Evolutionary conservation across 768 basidiomycete genomes (phyloP).

Genomic region (Thelephora ganbajun): DNA sequence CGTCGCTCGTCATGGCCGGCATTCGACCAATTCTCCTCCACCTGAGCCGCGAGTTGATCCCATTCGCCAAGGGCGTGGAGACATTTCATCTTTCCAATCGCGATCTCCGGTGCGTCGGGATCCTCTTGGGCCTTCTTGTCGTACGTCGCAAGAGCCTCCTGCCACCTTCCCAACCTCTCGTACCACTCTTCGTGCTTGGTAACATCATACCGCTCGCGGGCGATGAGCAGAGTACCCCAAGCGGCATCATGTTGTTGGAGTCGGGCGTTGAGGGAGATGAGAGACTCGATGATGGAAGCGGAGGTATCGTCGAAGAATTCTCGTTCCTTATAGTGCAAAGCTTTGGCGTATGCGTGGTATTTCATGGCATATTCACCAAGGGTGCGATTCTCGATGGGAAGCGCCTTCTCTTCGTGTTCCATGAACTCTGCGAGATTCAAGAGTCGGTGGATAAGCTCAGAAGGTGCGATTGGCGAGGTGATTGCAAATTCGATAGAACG

Average conservation of each 20-base stretch:
- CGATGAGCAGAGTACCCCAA: conserved; percentile 88
- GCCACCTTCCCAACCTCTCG: conserved; percentile 91
- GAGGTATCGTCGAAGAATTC: conserved; percentile 93
- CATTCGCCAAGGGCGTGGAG: conserved; percentile 96
- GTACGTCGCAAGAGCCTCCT: conserved; percentile 79
- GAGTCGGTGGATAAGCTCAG: conserved; percentile 82
- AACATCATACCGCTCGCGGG: conserved; percentile 80
- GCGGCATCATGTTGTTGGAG: conserved; percentile 96
- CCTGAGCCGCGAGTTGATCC: conserved; percentile 78
- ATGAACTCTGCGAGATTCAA: conserved; percentile 96
- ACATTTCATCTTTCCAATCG: conserved; percentile 89
- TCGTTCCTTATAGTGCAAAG: conserved; percentile 95
- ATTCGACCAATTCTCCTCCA: conserved; percentile 78
- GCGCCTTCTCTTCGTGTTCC: conserved; percentile 94
- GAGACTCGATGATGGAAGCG: conserved; percentile 79
- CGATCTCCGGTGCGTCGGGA: conserved; percentile 60
- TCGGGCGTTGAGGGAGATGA: conserved; percentile 93
- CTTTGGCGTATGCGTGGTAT: conserved; percentile 92
- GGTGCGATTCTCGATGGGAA: conserved; percentile 87
- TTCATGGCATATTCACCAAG: conserved; percentile 90
- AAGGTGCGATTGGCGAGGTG: conserved; percentile 58
- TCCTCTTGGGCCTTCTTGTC: conserved; percentile 68
- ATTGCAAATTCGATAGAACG: conserved; percentile 81
- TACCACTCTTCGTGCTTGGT: conserved; percentile 97
- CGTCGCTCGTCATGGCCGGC: conserved; percentile 73